phyloP scores from a whole-genome alignment of 306 rosid genomes.

The Amphicarpaea edgeworthii region DNA sequence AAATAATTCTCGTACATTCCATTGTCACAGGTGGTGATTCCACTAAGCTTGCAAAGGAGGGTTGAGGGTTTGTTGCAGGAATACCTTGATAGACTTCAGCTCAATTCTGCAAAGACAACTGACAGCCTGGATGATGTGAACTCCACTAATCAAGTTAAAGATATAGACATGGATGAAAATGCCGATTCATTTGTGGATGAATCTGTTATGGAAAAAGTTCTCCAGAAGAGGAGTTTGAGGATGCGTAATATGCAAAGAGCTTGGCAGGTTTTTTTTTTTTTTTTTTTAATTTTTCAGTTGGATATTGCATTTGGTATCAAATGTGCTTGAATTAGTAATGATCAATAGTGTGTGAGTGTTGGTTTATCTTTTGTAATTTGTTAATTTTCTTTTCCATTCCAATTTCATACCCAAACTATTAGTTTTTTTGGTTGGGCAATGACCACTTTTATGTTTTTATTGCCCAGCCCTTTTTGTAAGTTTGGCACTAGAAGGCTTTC shows the following conservation, averaged over 20 bases:
- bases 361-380: constrained; percentile 19
- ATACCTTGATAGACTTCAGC: constrained; percentile 74
- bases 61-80: constrained; percentile 92
- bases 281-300: constrained; percentile 26
- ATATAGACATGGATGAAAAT: constrained; percentile 59
- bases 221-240: constrained; percentile 87
- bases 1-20: constrained; percentile 25
- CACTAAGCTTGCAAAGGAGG: constrained; percentile 92
- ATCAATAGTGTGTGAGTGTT: constrained; percentile 28
- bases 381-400: constrained; percentile 21
- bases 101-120: constrained; percentile 57
- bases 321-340: constrained; percentile 20
- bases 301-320: constrained; percentile 24
- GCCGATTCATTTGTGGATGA: constrained; percentile 75
- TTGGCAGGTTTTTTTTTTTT: constrained; percentile 74
- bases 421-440: constrained; percentile 9
- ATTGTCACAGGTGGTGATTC: constrained; percentile 74
- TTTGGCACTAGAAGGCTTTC: constrained; percentile 11
- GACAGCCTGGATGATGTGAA: constrained; percentile 54
- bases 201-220: constrained; percentile 98
- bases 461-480: neutral
- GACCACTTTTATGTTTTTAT: neutral
- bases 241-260: constrained; percentile 95
- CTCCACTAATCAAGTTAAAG: constrained; percentile 54
- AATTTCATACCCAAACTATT: constrained; percentile 26